Percentiles rank a stretch among this genome's conserved stretches.
These are phyloP conservation scores for Combretum micranthum DNA, from an alignment of 345 rosid species.

Conservation along the genomic window DNA sequence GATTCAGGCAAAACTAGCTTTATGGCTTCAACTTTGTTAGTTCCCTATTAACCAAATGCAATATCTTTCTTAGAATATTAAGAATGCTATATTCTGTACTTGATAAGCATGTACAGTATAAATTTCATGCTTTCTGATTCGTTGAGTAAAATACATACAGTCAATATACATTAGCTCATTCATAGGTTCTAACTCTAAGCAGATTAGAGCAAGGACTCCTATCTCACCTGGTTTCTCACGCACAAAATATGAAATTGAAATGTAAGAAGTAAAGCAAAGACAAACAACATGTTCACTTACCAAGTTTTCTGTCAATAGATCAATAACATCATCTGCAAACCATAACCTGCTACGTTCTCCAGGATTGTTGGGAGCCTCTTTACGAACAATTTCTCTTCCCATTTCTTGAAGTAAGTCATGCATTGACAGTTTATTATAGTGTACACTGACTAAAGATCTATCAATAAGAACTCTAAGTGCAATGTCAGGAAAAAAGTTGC, in stretches of 20 bases:
- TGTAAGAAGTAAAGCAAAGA: too few relatives aligned
- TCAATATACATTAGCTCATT: too few relatives aligned
- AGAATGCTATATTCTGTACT: background rate
- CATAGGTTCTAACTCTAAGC: too few relatives aligned
- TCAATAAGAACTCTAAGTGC: constrained; percentile 15
- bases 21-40: constrained; percentile 22
- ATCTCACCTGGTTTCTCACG: too few relatives aligned
- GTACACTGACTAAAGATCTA: constrained; percentile 17
- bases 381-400: constrained; percentile 28
- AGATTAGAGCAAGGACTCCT: too few relatives aligned
- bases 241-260: too few relatives aligned
- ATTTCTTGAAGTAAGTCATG: constrained; percentile 28
- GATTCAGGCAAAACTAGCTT: constrained; percentile 9
- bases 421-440: constrained; percentile 19
- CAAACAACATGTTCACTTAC: constrained; percentile 8
- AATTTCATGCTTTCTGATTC: too few relatives aligned
- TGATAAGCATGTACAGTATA: too few relatives aligned
- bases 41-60: constrained; percentile 17
- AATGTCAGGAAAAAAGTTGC: constrained; percentile 18
- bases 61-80: background rate
- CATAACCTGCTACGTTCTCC: constrained; percentile 26
- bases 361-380: constrained; percentile 23
- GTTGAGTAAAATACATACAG: too few relatives aligned
- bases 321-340: constrained; percentile 14
- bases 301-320: constrained; percentile 15